Evolutionary conservation across 192 early-diverging fungal species (phyloP), one percentile per base, ranked within the genome.

Genomic region (Gonapodya prolifera): DNA sequence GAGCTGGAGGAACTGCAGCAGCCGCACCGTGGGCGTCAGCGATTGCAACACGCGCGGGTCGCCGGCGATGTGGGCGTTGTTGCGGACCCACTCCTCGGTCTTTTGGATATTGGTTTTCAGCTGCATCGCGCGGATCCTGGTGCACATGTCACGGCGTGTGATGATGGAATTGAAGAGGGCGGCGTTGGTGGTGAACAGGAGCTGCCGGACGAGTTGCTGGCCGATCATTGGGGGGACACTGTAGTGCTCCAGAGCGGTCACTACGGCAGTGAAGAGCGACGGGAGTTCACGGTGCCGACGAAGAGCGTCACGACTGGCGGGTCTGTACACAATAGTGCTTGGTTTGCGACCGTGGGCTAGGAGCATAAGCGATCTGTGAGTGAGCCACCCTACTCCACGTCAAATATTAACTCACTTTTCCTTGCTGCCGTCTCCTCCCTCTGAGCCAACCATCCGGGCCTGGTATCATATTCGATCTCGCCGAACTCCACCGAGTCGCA

Each of bases 81-180:
- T 79, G 33, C 92, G 89, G 28, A 94, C 88, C 96, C 96, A 98
- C 70, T 95, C 93, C 76, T 92, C 93, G 16, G 96, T 76, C 30
- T 87, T 84, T 2, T 90, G 90, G 35, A 95, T 77, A 79, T 96
- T 98, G 84, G 94, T 89, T 29, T 91, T 91, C 1, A 95, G 91
- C 82, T 92, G 93, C 76, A 94, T 85, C 0, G 96, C 94, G 70
- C 90, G 91, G 28, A 88, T 87, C 13, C 95, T 92, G 76, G 91
- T 90, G 78, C 91, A 82, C 75, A 90, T 86, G 75, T 93, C 91
- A 34, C 88, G 90, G 45, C 88, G 89, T 0, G 87, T 87, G 78
- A 98, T 83, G 79, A 98, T 91, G 17, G 88, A 88, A 83, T 98
- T 98, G 80, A 98, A 95, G 35, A 93, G 79, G 81, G 91, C 91